Base-by-base conservation (phyloP, 1,284 basidiomycete genomes). In the Ceratobasidium sp. region DNA sequence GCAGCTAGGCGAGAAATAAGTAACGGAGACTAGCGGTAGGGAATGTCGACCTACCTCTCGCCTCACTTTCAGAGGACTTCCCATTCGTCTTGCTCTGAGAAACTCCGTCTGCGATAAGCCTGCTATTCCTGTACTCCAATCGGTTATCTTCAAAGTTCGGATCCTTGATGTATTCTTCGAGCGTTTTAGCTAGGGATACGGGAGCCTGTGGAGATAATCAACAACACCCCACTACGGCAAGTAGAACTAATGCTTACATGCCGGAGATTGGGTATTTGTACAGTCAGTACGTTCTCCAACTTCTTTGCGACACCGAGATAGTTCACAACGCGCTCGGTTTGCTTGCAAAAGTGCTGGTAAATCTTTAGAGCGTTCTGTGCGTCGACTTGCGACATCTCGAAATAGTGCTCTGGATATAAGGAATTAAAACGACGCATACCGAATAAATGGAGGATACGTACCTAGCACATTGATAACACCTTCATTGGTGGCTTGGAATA, bases 401-500 rank as follows among this genome's bases (percentile, higher is more conserved):
- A 98, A 82, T 98, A 99, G 82, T 98, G 93, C 80, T 98, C 98
- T 94, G 76, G n/a, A 41, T 69, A 52, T 11, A 71, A 44, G 14
- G 52, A 43, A 47, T 66, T 52, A 64, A 30, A 66, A 73, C 55
- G 21, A 59, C 38, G 32, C 69, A 63, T 44, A 47, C 32, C 32
- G 18, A 44, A 32, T 41, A 32, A 57, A 28, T 58, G 30, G 54
- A 32, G 50, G 46, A 43, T 16, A 47, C 47, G 26, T 74, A 94
- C 94, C 94, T 62, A 98, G 86, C 44, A 98, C 90, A 80, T 98
- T 99, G 83, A 98, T 98, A 59, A 98, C 94, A 72, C 97, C 97
- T 80, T 99, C 97, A 78, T 99, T 99, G 74, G 95, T 92, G 2
- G 95, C 96, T 79, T 98, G 96, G 82, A 98, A 98, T 21, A 99